Evolutionary conservation across 495 filamentous ascomycete species (phyloP).

Genomic region (Daldinia decipiens): DNA sequence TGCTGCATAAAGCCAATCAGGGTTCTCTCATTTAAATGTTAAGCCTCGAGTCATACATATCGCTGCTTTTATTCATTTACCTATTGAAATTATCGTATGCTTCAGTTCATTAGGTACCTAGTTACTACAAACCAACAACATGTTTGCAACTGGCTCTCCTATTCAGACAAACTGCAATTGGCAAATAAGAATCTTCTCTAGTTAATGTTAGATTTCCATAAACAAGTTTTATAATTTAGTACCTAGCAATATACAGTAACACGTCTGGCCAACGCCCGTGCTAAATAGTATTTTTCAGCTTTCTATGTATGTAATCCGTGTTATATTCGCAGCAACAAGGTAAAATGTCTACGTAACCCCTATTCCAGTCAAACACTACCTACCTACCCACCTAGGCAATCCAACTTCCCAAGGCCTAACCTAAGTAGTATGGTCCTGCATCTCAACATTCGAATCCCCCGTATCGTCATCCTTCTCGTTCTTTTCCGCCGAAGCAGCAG

Average conservation of each 20-base stretch:
- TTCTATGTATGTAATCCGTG: not conserved
- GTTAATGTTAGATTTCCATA: not conserved
- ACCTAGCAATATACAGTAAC: not conserved
- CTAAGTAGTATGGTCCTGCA: constrained; percentile 29
- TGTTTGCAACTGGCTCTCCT: not conserved
- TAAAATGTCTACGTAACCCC: not conserved
- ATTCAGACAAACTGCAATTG: not conserved
- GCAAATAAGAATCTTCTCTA: not conserved
- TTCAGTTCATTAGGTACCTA: too few species aligned
- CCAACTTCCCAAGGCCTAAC: not conserved
- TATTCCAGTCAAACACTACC: too few species aligned
- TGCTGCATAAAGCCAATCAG: constrained; percentile 15
- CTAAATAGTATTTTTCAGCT: not conserved
- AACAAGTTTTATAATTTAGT: not conserved
- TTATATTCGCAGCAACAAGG: not conserved
- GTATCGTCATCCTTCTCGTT: constrained; percentile 48
- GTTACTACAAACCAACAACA: not conserved
- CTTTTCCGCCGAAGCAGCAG: constrained; percentile 22
- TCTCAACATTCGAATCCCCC: constrained; percentile 44
- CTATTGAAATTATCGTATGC: not conserved
- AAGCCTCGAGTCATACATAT: constrained; percentile 11
- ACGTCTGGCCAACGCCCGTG: not conserved
- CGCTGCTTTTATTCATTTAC: not conserved
- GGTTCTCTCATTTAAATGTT: constrained; percentile 8
- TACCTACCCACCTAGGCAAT: too few species aligned